These are phyloP conservation scores for Thelonectria blattea DNA, from an alignment of 2,329 filamentous ascomycete species.

Conservation along the genomic window DNA sequence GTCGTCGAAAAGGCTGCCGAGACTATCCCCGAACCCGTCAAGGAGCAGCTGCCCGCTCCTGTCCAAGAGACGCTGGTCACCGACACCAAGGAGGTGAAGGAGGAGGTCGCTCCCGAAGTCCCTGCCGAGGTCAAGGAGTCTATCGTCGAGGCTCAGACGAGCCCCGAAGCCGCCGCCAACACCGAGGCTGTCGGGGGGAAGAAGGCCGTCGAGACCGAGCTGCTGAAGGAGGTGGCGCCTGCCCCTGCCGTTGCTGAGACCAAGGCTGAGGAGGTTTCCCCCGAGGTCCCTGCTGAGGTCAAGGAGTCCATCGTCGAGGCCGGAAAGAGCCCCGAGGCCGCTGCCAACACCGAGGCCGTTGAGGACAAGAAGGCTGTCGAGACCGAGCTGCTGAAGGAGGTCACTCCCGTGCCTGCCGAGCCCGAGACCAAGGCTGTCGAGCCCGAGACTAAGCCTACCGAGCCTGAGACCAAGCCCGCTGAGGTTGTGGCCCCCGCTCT, in stretches of 20 bases:
- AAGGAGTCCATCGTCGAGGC: constrained; percentile 64
- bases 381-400: constrained; percentile 72
- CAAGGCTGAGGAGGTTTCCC: constrained; percentile 28
- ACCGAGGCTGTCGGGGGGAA: constrained; percentile 75
- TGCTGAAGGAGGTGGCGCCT: constrained; percentile 67
- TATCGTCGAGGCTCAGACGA: constrained; percentile 61
- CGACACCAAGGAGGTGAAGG: constrained; percentile 50
- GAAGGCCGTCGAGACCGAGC: constrained; percentile 74
- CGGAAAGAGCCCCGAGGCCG: constrained; percentile 71
- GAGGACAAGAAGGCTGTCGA: constrained; percentile 78
- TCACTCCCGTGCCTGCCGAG: constrained; percentile 48
- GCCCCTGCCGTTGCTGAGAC: constrained; percentile 30
- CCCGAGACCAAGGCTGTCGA: constrained; percentile 28
- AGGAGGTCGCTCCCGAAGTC: constrained; percentile 57
- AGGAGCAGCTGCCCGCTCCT: constrained; percentile 56
- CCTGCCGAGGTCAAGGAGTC: constrained; percentile 64
- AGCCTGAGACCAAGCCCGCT: constrained; percentile 27
- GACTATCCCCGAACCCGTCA: constrained; percentile 60
- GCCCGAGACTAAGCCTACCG: constrained; percentile 23
- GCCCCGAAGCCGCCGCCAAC: constrained; percentile 75
- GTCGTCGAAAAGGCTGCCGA: constrained; percentile 49
- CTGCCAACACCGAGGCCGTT: constrained; percentile 70
- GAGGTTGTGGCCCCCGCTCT: constrained; percentile 43
- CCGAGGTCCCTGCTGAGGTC: constrained; percentile 49
- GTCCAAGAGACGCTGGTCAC: constrained; percentile 56